These are phyloP conservation scores for Rhizophora apiculata DNA, from an alignment of 345 rosid genomes.

Conservation along the genomic window DNA sequence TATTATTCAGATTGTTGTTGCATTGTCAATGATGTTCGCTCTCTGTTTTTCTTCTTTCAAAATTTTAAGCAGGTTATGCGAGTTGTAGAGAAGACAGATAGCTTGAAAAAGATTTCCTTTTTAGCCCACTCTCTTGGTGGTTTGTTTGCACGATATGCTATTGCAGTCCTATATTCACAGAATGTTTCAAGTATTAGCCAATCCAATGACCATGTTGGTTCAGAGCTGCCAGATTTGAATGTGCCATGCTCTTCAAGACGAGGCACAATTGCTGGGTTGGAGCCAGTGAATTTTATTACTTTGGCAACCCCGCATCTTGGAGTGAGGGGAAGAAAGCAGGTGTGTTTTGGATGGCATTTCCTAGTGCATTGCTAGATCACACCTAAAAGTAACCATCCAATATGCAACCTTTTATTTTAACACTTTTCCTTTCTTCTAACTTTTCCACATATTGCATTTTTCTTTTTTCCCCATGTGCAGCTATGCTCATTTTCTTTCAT, in stretches of 20 bases:
- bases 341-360: constrained; percentile 35
- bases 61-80: constrained; percentile 50
- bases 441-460: background rate
- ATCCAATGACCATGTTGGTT: constrained; percentile 29
- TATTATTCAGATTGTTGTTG: constrained; percentile 8
- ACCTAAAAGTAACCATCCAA: background rate
- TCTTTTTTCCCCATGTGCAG: no score
- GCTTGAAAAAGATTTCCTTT: constrained; percentile 82
- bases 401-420: background rate
- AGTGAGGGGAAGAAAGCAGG: constrained; percentile 97
- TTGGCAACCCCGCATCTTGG: constrained; percentile 99
- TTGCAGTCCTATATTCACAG: constrained; percentile 64
- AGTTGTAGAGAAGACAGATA: constrained; percentile 65
- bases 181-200: constrained; percentile 21
- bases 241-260: constrained; percentile 26
- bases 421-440: background rate
- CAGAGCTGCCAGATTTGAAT: constrained; percentile 30
- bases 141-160: constrained; percentile 89
- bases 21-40: constrained; percentile 1
- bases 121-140: constrained; percentile 99
- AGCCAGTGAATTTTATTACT: constrained; percentile 87
- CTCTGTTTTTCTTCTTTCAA: constrained; percentile 8
- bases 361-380: background rate
- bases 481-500: no score
- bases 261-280: constrained; percentile 82